Percentiles rank a stretch among this genome's conserved stretches.
Conservation (phyloP, 768 basidiomycete genomes). For the Phlebiopsis flavidoalba region DNA sequence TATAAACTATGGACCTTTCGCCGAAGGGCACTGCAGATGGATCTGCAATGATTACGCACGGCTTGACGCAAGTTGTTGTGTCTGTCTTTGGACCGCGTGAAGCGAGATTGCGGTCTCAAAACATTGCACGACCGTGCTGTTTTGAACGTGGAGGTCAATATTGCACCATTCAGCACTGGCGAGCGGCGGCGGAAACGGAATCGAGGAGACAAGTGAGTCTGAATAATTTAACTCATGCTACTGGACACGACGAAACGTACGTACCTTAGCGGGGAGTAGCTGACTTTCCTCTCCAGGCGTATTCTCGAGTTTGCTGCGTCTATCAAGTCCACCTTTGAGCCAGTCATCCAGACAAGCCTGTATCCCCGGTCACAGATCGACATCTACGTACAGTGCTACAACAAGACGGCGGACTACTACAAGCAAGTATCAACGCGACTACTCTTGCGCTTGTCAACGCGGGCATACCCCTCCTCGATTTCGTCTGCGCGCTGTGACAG, state of each 20-base stretch:
- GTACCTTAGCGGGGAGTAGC: neutral
- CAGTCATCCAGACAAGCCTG: conserved; percentile 83
- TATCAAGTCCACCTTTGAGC: conserved; percentile 94
- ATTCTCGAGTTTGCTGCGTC: conserved; percentile 81
- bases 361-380: conserved; percentile 94
- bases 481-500: conserved; percentile 82
- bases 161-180: conserved; percentile 83
- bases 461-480: conserved; percentile 87
- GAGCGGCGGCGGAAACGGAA: conserved; percentile 68
- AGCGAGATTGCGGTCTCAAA: conserved; percentile 71
- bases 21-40: conserved; percentile 80
- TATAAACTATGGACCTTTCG: conserved; percentile 71
- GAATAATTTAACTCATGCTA: neutral
- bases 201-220: conserved; percentile 81
- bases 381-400: conserved; percentile 91
- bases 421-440: conserved; percentile 88
- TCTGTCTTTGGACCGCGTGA: conserved; percentile 93
- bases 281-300: conserved; percentile 47
- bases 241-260: neutral
- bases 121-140: conserved; percentile 84
- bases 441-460: conserved; percentile 88
- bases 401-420: conserved; percentile 81
- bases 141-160: conserved; percentile 83
- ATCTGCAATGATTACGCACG: conserved; percentile 78
- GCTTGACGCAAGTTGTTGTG: conserved; percentile 83